Evolutionary conservation across 768 basidiomycete species (phyloP).

Genomic region (Suillus fuscotomentosus): DNA sequence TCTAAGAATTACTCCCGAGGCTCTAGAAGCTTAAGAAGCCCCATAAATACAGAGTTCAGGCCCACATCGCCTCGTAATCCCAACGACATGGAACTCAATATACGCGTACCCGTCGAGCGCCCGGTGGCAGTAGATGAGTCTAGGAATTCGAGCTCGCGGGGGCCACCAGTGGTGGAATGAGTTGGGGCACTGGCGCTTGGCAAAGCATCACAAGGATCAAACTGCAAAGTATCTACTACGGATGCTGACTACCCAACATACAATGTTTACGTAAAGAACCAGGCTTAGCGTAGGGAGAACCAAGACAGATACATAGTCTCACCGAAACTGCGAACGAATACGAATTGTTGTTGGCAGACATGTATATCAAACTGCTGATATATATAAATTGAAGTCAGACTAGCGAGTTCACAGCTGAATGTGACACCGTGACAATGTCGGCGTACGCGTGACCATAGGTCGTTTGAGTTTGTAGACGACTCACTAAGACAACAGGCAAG

Average conservation of each 20-base stretch:
- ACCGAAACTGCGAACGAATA: slow-evolving; percentile 16
- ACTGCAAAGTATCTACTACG: neutral
- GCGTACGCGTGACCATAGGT: neutral
- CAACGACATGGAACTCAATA: neutral
- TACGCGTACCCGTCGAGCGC: neutral
- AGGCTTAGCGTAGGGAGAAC: neutral
- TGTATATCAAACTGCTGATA: too few species aligned
- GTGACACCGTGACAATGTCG: neutral
- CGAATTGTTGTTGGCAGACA: slow-evolving; percentile 14
- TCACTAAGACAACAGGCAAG: neutral
- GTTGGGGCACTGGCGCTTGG: neutral
- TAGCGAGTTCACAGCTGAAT: too few species aligned
- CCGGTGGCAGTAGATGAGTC: neutral
- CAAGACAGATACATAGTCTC: neutral
- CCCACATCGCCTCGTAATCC: neutral
- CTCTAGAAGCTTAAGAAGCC: neutral
- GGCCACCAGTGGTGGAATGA: neutral
- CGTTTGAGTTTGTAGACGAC: neutral
- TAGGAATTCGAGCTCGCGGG: neutral
- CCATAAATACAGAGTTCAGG: neutral
- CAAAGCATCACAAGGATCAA: neutral
- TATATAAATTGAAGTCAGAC: too few species aligned
- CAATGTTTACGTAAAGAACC: neutral
- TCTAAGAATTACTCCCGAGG: neutral
- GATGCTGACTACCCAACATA: neutral